A percentile compares a stretch with the other conserved stretches of the same genome.
Conservation (phyloP, 1,139 yeast species). For the Taiozyma sp. region DNA sequence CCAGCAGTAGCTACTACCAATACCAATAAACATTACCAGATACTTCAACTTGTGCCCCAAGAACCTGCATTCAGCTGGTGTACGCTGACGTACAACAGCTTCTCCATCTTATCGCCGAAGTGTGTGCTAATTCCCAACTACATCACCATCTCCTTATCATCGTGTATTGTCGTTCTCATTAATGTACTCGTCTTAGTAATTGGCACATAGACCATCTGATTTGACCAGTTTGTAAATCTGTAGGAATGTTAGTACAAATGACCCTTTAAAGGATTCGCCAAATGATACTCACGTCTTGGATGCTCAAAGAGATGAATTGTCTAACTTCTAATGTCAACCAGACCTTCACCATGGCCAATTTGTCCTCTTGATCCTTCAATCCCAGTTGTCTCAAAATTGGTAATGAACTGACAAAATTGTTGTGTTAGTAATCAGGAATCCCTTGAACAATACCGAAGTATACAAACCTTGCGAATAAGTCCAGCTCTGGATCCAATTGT, state of each 20-base stretch:
- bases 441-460: slow-evolving; percentile 53
- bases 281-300: slow-evolving; percentile 58
- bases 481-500: slow-evolving; percentile 87
- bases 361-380: slow-evolving; percentile 62
- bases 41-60: too few relatives aligned
- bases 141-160: not conserved
- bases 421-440: slow-evolving; percentile 29
- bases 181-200: slow-evolving; percentile 29
- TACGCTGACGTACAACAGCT: too few relatives aligned
- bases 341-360: slow-evolving; percentile 77
- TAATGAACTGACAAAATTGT: slow-evolving; percentile 50
- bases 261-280: too few relatives aligned
- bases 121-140: too few relatives aligned
- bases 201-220: slow-evolving; percentile 59
- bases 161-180: not conserved
- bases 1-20: too few relatives aligned
- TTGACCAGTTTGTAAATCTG: slow-evolving; percentile 48
- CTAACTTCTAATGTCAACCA: slow-evolving; percentile 91
- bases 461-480: slow-evolving; percentile 92
- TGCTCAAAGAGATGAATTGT: slow-evolving; percentile 78
- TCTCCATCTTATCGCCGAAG: too few relatives aligned
- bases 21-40: too few relatives aligned
- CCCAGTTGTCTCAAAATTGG: slow-evolving; percentile 88
- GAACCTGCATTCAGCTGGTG: too few relatives aligned
- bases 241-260: not conserved